Base-by-base conservation (phyloP, 2,329 filamentous ascomycete species). In the Trichoderma sp. region DNA sequence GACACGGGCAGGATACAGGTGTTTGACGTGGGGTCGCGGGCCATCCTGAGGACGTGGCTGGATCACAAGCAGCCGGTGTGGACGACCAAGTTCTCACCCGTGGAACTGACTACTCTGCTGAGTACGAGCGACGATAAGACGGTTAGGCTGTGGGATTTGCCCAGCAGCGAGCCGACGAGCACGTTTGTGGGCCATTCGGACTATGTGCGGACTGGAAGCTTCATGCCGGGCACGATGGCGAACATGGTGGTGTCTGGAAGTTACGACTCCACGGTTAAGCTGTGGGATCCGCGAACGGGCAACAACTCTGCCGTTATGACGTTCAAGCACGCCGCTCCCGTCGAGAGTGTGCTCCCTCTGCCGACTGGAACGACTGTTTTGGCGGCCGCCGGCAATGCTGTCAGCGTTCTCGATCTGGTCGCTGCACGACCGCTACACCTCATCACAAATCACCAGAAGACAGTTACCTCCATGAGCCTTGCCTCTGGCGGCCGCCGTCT, bases 361-460 rank as follows among this genome's bases (percentile, higher is more conserved):
- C 90, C 92, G 10, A 92, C 92, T 2, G 94, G 93, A 59, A 97
- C 94, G 5, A 94, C 92, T 4, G 84, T 99, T 28, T 86, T 97
- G 39, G 94, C 94, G 14, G 89, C 95, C 2, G 89, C 94, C 21
- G 94, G 92, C 69, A 96, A 92, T 76, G 88, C 92, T 71, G 93
- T 99, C 75, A 94, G 92, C 6, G 93, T 99, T 13, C 86, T 99
- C 71, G 96, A 99, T 78, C 87, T 99, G 55, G 91, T 98, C 18
- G 95, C 94, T 60, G 96, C 92, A 30, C 93, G 93, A 76, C 94
- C 95, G 5, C 83, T 97, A 69, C 91, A 94, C 74, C 84, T 97
- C 76, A 90, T 99, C 71, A 90, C 90, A 74, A 98, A 96, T 78
- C 96, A 99, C 80, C 96, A 99, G 78, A 99, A 98, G 87, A 97